phyloP scores from a whole-genome alignment of 345 rosid genomes.

The Viola odorata region DNA sequence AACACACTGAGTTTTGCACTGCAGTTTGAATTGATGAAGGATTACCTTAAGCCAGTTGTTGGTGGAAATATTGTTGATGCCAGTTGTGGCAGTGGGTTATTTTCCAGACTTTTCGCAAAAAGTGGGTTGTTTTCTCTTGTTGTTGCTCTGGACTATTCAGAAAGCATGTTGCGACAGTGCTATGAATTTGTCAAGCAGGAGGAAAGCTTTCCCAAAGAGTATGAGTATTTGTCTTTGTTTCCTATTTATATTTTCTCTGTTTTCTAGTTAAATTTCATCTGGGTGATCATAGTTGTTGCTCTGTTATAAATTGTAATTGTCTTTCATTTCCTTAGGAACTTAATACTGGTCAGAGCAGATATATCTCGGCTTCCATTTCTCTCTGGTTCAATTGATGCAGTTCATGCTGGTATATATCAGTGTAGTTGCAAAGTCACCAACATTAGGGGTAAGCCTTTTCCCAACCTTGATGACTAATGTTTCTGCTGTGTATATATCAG shows the following conservation, averaged over 20 bases:
- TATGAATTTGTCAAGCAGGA: slow-evolving; percentile 56
- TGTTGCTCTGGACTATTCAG: slow-evolving; percentile 81
- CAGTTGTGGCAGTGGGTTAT: slow-evolving; percentile 89
- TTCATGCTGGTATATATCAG: too few species aligned
- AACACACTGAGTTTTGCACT: slow-evolving; percentile 1
- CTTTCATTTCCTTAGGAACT: slow-evolving; percentile 36
- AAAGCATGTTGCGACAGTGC: slow-evolving; percentile 81
- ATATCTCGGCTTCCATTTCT: slow-evolving; percentile 78
- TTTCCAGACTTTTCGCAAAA: slow-evolving; percentile 68
- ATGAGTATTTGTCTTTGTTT: slow-evolving; percentile 4
- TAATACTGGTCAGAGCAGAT: slow-evolving; percentile 78
- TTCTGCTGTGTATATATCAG: too few species aligned
- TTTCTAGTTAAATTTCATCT: background rate
- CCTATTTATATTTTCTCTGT: background rate
- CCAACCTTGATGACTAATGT: background rate
- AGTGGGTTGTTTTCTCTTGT: slow-evolving; percentile 69
- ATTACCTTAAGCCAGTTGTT: slow-evolving; percentile 61
- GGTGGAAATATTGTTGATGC: slow-evolving; percentile 85
- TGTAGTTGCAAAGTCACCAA: too few species aligned
- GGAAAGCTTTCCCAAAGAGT: slow-evolving; percentile 70
- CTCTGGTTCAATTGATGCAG: slow-evolving; percentile 68
- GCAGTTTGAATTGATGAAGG: slow-evolving; percentile 81
- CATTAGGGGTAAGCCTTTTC: slow-evolving; percentile 54
- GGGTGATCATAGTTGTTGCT: too few species aligned
- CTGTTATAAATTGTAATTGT: too few species aligned